These are phyloP conservation scores for Porodaedalea pini DNA, from an alignment of 1,284 basidiomycete species.

Conservation along the genomic window DNA sequence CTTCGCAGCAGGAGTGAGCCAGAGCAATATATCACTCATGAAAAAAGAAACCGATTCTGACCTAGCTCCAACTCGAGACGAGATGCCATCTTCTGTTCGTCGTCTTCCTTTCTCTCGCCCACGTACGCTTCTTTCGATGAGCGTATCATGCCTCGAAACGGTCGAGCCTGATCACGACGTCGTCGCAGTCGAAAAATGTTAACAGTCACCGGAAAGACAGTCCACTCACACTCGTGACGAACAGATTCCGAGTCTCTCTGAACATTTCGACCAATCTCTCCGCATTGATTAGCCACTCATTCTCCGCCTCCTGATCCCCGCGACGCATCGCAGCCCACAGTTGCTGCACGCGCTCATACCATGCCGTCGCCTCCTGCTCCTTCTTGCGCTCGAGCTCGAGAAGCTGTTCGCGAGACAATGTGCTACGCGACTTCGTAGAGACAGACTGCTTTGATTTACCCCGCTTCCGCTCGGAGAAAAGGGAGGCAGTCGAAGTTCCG, in stretches of 20 bases:
- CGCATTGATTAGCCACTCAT: slow-evolving; percentile 80
- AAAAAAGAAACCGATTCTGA: not conserved
- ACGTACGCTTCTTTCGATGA: not conserved
- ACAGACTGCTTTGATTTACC: slow-evolving; percentile 35
- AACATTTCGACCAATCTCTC: slow-evolving; percentile 87
- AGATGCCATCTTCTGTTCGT: slow-evolving; percentile 43
- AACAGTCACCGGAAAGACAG: not conserved
- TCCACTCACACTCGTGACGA: slow-evolving; percentile 38
- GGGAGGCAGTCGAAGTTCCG: slow-evolving; percentile 37
- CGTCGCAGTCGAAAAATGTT: not conserved
- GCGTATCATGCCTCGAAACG: not conserved
- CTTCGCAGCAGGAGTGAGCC: slow-evolving; percentile 21
- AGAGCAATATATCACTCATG: not conserved
- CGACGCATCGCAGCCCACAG: slow-evolving; percentile 41
- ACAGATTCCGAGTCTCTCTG: slow-evolving; percentile 80
- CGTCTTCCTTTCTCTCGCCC: slow-evolving; percentile 24
- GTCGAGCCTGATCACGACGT: slow-evolving; percentile 28
- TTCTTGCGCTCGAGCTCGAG: slow-evolving; percentile 57
- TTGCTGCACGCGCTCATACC: slow-evolving; percentile 48
- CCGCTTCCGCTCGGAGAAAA: slow-evolving; percentile 53
- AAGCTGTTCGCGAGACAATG: slow-evolving; percentile 52
- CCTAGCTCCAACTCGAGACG: slow-evolving; percentile 28
- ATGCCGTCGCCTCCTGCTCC: slow-evolving; percentile 54
- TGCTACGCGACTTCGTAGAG: slow-evolving; percentile 35
- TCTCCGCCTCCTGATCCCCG: slow-evolving; percentile 40